phyloP scores from a whole-genome alignment of 192 early-diverging fungal genomes.

The Coemansia sp. region DNA sequence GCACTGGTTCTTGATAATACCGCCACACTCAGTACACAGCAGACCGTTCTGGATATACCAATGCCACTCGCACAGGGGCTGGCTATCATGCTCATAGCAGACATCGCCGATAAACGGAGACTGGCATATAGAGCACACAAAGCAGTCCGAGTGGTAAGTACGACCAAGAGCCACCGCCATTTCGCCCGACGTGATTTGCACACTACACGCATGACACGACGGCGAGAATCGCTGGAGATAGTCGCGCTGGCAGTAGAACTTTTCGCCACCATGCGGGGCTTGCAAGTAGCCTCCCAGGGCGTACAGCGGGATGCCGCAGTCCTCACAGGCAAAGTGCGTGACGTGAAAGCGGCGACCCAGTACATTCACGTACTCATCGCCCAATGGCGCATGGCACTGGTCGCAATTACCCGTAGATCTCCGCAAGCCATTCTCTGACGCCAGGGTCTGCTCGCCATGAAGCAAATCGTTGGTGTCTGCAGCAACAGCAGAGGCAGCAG shows the following conservation, averaged over 20 bases:
- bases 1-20: constrained; percentile 54
- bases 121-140: constrained; percentile 58
- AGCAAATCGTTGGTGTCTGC: constrained; percentile 3
- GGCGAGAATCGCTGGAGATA: constrained; percentile 56
- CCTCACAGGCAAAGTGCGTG: constrained; percentile 53
- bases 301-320: constrained; percentile 56
- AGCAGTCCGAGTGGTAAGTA: constrained; percentile 56
- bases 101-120: constrained; percentile 57
- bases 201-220: constrained; percentile 51
- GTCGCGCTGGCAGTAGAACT: constrained; percentile 58
- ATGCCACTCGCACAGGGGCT: constrained; percentile 58
- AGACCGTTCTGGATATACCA: constrained; percentile 57
- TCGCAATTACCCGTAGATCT: constrained; percentile 21
- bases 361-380: constrained; percentile 55
- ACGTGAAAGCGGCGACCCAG: constrained; percentile 52
- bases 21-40: constrained; percentile 54
- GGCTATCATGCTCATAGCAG: constrained; percentile 56
- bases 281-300: constrained; percentile 56
- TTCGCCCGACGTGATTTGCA: constrained; percentile 55
- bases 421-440: neutral
- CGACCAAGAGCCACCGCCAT: constrained; percentile 55
- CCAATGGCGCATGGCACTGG: constrained; percentile 31
- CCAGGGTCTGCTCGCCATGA: neutral
- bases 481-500: neutral
- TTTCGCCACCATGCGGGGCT: constrained; percentile 33